Evolutionary conservation across 108 stramenopile species (phyloP), one percentile per base, ranked within the genome.

Genomic region (Nitzschia putrida): DNA sequence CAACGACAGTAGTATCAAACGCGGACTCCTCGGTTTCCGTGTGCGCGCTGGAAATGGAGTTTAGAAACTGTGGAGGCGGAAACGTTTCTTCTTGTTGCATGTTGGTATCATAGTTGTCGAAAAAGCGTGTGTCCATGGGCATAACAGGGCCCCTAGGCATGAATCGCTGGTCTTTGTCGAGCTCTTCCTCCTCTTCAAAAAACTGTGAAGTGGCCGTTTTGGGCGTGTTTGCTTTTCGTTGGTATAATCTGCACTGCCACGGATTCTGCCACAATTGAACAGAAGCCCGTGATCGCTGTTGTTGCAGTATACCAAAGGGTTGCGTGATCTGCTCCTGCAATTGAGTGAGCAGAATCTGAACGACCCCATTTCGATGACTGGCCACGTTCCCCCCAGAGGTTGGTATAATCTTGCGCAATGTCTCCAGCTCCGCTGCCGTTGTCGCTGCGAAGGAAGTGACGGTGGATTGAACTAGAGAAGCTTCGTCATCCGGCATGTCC

Each of bases 401-500:
- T 10, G 59, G 51, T 53, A 86, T 80, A 55, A 87, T 70, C 61
- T 87, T 78, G 29, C 88, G 73, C 40, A 94, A 72, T 9, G 90
- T 83, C 54, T 94, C 90, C 60, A 94, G 71, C 57, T 94, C 89
- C 49, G 77, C 88, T 5, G 87, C 89, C 44, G 89, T 92, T 8
- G 88, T 88, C 0, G 88, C 89, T 2, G 85, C 83, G 70, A 91
- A 94, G 24, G 89, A 86, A n/a, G 85, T 85, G 21, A 92, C 80
- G 23, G 93, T 88, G 6, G 90, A 86, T 73, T 91, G 89, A 34
- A 94, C 75, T 23, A 91, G 60, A 6, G 86, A 84, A 54, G 86
- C 81, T 74, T 94, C 89, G 22, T 84, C 71, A 59, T 88, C 79
- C 4, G 78, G 71, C 81, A 86, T 93, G 41, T 80, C 34, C 21